Conservation (phyloP, 176 grass and related monocot species). For the Aegilops longissima region DNA sequence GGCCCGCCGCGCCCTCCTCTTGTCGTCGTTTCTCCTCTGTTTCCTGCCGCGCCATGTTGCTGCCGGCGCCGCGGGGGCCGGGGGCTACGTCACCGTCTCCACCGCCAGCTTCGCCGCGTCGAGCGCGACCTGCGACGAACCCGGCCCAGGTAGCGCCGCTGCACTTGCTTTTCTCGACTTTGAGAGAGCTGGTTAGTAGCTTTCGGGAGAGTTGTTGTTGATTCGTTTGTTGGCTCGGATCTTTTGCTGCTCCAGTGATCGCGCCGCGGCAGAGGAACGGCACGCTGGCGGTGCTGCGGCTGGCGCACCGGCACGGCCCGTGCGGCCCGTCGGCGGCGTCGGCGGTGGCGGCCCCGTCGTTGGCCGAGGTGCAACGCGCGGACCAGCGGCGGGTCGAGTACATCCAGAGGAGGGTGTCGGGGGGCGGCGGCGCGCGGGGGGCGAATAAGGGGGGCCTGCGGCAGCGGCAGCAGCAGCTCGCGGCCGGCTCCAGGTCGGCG, state of each 20-base stretch:
- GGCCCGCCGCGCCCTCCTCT: not conserved
- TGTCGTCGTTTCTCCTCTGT: constrained; percentile 12
- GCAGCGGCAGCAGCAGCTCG: not conserved
- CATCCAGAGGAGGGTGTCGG: constrained; percentile 41
- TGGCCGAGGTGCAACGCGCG: constrained; percentile 44
- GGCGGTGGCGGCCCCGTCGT: not conserved
- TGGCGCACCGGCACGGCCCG: constrained; percentile 66
- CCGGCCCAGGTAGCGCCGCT: constrained; percentile 13
- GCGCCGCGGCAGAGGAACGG: not conserved
- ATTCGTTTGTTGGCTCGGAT: not conserved
- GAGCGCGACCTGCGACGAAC: constrained; percentile 10
- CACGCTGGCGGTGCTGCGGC: constrained; percentile 36
- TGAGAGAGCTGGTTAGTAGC: not conserved
- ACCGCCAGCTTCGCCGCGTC: constrained; percentile 12
- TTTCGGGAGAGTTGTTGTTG: not conserved
- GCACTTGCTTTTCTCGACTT: not conserved
- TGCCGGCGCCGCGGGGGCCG: not conserved
- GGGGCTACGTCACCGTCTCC: constrained; percentile 39
- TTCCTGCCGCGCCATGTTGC: constrained; percentile 2
- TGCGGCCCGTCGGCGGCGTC: constrained; percentile 46
- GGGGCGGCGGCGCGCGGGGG: not conserved
- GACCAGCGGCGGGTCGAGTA: constrained; percentile 66
- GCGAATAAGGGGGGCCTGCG: no score
- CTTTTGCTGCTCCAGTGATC: constrained; percentile 17
- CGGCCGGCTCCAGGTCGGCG: constrained; percentile 7